These are phyloP conservation scores for Aureobasidium lini DNA, from an alignment of 2,329 filamentous ascomycete species.

Conservation along the genomic window DNA sequence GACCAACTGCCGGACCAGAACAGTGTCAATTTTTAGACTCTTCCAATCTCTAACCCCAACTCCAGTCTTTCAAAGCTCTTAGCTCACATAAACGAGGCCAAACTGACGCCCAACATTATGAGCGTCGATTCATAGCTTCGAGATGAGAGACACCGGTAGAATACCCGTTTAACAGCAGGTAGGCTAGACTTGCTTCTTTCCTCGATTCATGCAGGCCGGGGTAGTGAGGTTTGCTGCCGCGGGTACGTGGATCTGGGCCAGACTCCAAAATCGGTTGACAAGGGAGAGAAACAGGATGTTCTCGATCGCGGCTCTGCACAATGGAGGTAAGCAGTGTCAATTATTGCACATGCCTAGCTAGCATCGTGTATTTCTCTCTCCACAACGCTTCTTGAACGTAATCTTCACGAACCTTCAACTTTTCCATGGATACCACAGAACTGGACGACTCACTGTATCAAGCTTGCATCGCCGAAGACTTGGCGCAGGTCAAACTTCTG, in stretches of 20 bases:
- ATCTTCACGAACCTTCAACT: not conserved
- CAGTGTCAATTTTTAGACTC: not conserved
- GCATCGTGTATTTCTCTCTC: not conserved
- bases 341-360: not conserved
- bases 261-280: not conserved
- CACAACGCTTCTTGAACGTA: not conserved
- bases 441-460: conserved; percentile 3
- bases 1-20: not conserved
- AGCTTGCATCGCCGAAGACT: not conserved
- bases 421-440: not conserved
- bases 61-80: not conserved
- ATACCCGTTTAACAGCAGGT: not conserved
- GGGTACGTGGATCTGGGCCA: not conserved
- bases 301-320: not conserved
- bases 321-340: not conserved
- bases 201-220: conserved; percentile 1
- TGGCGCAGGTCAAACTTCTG: not conserved
- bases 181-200: not conserved
- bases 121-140: not conserved
- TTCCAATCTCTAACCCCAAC: not conserved
- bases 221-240: not conserved
- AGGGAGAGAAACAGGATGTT: not conserved
- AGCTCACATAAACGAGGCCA: not conserved
- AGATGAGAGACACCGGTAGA: not conserved
- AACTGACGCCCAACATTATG: not conserved